Percentiles rank a stretch among this genome's conserved stretches.
phyloP scores from a whole-genome alignment of 208 protist genomes.

The Crithidia expoeki region DNA sequence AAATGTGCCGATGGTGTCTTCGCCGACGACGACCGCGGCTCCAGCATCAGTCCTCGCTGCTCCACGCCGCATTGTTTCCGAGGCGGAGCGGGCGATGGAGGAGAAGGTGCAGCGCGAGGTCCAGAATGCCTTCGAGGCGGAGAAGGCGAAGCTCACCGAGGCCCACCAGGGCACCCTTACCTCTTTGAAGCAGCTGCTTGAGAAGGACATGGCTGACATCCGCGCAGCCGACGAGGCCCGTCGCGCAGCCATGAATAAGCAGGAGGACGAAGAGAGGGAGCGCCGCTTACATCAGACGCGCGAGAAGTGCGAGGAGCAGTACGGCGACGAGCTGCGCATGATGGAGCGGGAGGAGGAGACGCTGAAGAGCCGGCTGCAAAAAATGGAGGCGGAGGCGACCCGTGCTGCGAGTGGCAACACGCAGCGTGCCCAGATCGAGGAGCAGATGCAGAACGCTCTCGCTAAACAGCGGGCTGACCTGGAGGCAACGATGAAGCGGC shows the following conservation, averaged over 20 bases:
- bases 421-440: slow-evolving; percentile 30
- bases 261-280: slow-evolving; percentile 24
- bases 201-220: slow-evolving; percentile 52
- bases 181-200: slow-evolving; percentile 44
- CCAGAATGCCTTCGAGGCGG: slow-evolving; percentile 41
- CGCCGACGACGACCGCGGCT: neutral
- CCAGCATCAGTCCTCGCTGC: neutral
- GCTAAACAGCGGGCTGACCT: slow-evolving; percentile 12
- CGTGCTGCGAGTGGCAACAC: slow-evolving; percentile 34
- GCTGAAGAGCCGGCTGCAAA: slow-evolving; percentile 34
- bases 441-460: slow-evolving; percentile 21
- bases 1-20: neutral
- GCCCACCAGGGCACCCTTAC: slow-evolving; percentile 42
- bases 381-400: slow-evolving; percentile 34
- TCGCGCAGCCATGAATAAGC: slow-evolving; percentile 18
- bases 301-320: slow-evolving; percentile 41
- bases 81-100: slow-evolving; percentile 79
- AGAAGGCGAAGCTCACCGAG: slow-evolving; percentile 49
- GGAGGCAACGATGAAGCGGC: slow-evolving; percentile 15
- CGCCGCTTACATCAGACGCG: slow-evolving; percentile 36
- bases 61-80: slow-evolving; percentile 60
- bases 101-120: slow-evolving; percentile 66
- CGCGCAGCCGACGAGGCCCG: slow-evolving; percentile 35
- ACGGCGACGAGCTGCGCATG: slow-evolving; percentile 43
- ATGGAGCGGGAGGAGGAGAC: slow-evolving; percentile 42